These are phyloP conservation scores for Rhizophagus clarus DNA, from an alignment of 192 early-diverging fungal species.

Conservation along the genomic window DNA sequence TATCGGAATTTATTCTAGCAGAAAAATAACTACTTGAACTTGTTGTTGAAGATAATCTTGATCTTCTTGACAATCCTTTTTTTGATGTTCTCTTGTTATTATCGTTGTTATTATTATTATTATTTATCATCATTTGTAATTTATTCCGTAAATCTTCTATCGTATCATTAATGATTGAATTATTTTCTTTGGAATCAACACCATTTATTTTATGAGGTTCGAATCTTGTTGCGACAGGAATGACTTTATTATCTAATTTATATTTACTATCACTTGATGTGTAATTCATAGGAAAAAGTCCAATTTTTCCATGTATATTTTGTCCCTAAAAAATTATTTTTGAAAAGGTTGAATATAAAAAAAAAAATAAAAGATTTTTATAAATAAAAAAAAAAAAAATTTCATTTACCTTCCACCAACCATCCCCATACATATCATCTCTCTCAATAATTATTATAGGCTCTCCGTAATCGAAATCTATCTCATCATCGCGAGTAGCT, in stretches of 20 bases:
- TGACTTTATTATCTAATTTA: neutral
- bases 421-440: slow-evolving; percentile 71
- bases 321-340: slow-evolving; percentile 65
- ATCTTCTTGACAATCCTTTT: neutral
- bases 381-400: neutral
- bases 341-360: neutral
- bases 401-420: slow-evolving; percentile 80
- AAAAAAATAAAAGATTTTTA: neutral
- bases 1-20: neutral
- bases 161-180: neutral
- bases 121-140: neutral
- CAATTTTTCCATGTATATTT: slow-evolving; percentile 65
- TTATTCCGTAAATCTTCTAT: neutral
- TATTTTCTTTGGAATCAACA: neutral
- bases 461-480: slow-evolving; percentile 65
- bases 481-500: slow-evolving; percentile 70
- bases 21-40: neutral
- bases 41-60: neutral
- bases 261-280: slow-evolving; percentile 41
- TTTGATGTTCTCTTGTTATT: neutral
- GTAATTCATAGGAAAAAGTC: slow-evolving; percentile 75
- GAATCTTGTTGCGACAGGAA: neutral
- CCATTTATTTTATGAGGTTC: neutral
- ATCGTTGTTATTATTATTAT: neutral
- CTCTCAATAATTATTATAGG: slow-evolving; percentile 69